Evolutionary conservation across 768 basidiomycete species (phyloP), one percentile per base, ranked within the genome.

Genomic region (Agrocybe pediades): DNA sequence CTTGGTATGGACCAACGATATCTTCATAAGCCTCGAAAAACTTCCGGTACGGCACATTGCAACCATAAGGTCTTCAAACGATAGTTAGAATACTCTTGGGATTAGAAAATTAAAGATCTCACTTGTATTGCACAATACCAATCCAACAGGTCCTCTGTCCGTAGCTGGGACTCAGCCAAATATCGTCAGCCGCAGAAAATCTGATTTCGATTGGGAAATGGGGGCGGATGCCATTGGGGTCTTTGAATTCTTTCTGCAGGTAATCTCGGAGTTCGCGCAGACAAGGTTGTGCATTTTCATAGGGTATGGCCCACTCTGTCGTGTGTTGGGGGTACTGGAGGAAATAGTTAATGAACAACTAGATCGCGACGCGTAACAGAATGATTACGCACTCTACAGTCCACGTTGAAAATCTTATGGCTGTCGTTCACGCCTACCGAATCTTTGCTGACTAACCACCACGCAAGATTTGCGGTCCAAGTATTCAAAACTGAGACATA

Each of bases 111-210:
- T 21, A 24, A 40, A 8, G 17, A 6, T 72, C 90, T 64, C 53
- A 98, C 96, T 92, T 93, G 76, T 87, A 99, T 65, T 95, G 92
- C n/a, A 97, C 84, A 48, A 98, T 85, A n/a, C 97, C 97, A 55
- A 99, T 92, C 90, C 95, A 99, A 61, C 87, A 90, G 7, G 90
- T 95, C 66, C 73, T 75, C 52, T 84, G 80, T 48, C 87, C 87
- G 65, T 83, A 84, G 64, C 88, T 88, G 2, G 97, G 97, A 67
- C 90, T 93, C 26, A 99, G 77, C 92, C 92, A 98, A 48, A 97
- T 90, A 64, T 97, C 92, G 69, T 98, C 97, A 20, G 79, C 76
- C 13, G 85, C 84, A 41, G 92, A 88, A 68, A 92, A 95, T 9
- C 97, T 83, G 49, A 99, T 83, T 74, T 98, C 97, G 62, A 99